A percentile compares a stretch with the other conserved stretches of the same genome.
phyloP scores from a whole-genome alignment of 495 filamentous ascomycete species.

The Schizothecium vesticola region DNA sequence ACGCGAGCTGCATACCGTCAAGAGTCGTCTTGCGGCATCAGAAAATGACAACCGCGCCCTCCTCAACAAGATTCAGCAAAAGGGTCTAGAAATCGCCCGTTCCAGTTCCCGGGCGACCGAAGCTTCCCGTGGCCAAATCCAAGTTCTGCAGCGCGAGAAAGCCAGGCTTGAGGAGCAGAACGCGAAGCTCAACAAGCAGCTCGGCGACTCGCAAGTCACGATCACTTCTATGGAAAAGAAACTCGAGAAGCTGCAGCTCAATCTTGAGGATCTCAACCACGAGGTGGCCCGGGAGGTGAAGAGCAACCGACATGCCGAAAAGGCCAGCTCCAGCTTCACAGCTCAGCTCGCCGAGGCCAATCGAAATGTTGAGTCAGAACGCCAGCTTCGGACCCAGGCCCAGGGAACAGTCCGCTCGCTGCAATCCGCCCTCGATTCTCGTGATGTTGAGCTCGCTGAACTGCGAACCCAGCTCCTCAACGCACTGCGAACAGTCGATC shows the following conservation, averaged over 20 bases:
- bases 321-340: slow-evolving; percentile 73
- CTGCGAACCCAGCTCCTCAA: slow-evolving; percentile 73
- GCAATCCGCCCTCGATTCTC: slow-evolving; percentile 68
- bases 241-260: slow-evolving; percentile 87
- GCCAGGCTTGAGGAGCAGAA: slow-evolving; percentile 77
- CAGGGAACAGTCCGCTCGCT: slow-evolving; percentile 79
- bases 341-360: slow-evolving; percentile 86
- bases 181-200: slow-evolving; percentile 71
- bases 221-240: slow-evolving; percentile 89
- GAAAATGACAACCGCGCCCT: slow-evolving; percentile 97
- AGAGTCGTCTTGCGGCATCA: slow-evolving; percentile 83
- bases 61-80: slow-evolving; percentile 94
- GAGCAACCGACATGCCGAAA: slow-evolving; percentile 84
- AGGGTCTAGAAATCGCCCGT: slow-evolving; percentile 92
- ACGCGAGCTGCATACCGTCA: slow-evolving; percentile 85
- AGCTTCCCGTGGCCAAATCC: slow-evolving; percentile 70
- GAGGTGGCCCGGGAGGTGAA: slow-evolving; percentile 89
- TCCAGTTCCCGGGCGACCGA: slow-evolving; percentile 84
- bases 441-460: slow-evolving; percentile 72
- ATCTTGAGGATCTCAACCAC: slow-evolving; percentile 88
- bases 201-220: slow-evolving; percentile 80
- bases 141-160: slow-evolving; percentile 78
- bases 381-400: slow-evolving; percentile 77
- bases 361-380: slow-evolving; percentile 82
- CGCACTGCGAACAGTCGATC: slow-evolving; percentile 81